Base-by-base conservation (phyloP, 2,329 filamentous ascomycete genomes). In the Penicillium concentricum region DNA sequence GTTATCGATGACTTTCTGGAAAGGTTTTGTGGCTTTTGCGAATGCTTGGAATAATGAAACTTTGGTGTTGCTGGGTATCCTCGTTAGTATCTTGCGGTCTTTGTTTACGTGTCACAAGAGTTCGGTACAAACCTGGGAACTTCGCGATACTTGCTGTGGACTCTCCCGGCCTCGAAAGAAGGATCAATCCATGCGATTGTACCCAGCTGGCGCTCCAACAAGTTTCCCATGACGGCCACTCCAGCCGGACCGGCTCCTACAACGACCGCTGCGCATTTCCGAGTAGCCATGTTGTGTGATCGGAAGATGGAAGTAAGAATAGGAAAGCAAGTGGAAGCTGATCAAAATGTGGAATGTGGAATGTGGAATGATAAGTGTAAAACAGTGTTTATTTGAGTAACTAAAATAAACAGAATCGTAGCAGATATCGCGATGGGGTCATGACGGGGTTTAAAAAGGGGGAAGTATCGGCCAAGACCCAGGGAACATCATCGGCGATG, bases 151-250 rank as follows among this genome's bases (percentile, higher is more conserved):
- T 76, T 77, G 57, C 76, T 74, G 61, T 81, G 75, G 32, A 85
- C 74, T 41, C 82, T 74, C 5, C 82, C 82, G 28, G 74, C 84
- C 24, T 80, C 72, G 64, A 87, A 86, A 2, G 69, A 66, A 34
- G 82, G 78, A 65, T 87, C 85, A 39, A 86, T 75, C 85, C 85
- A 87, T 50, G 83, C 69, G 47, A 87, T 78, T 15, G 78, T 79
- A n/a, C 74, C 70, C 8, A 79, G 72, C 45, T 79, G 76, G 32
- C 79, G 77, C 64, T 87, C 83, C 18, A 87, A 76, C 18, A 87
- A 71, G 63, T 85, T 86, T n/a, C 85, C 84, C 24, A 87, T 76
- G 7, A 80, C 81, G 4, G 83, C 84, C 54, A 87, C 78, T 54
- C 85, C 85, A 42, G 81, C 82, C 4, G 83, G 81, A 16, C 84